A percentile compares a stretch with the other conserved stretches of the same genome.
phyloP scores from a whole-genome alignment of 179 eudicot genomes.

The Camellia oleifera region DNA sequence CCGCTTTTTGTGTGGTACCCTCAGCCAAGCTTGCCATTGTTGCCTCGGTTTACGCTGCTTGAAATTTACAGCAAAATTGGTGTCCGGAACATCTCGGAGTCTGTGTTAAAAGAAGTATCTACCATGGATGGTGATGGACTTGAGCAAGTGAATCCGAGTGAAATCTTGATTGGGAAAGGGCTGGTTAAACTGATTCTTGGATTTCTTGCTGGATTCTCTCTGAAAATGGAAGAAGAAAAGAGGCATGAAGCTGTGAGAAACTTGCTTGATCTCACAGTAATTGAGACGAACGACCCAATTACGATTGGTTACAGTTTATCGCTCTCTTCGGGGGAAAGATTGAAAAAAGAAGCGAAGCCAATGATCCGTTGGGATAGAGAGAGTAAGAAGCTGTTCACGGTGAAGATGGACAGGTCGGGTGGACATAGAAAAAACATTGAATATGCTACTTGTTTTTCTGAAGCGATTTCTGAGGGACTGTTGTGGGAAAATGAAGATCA shows the following conservation, averaged over 20 bases:
- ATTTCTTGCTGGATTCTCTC: slow-evolving; percentile 42
- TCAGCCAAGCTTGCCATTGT: slow-evolving; percentile 23
- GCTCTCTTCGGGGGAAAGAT: slow-evolving; percentile 38
- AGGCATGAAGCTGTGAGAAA: slow-evolving; percentile 41
- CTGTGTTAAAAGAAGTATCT: slow-evolving; percentile 29
- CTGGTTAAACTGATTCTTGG: slow-evolving; percentile 51
- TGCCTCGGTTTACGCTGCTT: slow-evolving; percentile 38
- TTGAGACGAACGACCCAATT: slow-evolving; percentile 42
- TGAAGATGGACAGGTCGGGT: slow-evolving; percentile 35
- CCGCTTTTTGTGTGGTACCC: slow-evolving; percentile 75
- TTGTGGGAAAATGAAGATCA: slow-evolving; percentile 56
- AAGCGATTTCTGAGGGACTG: slow-evolving; percentile 58
- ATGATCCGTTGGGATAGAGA: slow-evolving; percentile 65
- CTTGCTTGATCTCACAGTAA: slow-evolving; percentile 35
- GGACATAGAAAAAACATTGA: slow-evolving; percentile 40
- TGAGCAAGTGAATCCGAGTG: slow-evolving; percentile 21
- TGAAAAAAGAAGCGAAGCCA: slow-evolving; percentile 33
- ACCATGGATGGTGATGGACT: slow-evolving; percentile 16
- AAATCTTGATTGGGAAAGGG: slow-evolving; percentile 42
- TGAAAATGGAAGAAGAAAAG: slow-evolving; percentile 32
- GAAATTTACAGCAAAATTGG: slow-evolving; percentile 54
- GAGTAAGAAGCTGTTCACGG: slow-evolving; percentile 31
- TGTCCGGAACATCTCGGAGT: slow-evolving; percentile 46
- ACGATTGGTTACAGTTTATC: slow-evolving; percentile 33
- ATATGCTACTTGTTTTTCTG: slow-evolving; percentile 50